Percentiles rank a stretch among this genome's conserved stretches.
Evolutionary conservation across 2,329 filamentous ascomycete genomes (phyloP).

Genomic region (Aspergillus pseudoviridinutans): DNA sequence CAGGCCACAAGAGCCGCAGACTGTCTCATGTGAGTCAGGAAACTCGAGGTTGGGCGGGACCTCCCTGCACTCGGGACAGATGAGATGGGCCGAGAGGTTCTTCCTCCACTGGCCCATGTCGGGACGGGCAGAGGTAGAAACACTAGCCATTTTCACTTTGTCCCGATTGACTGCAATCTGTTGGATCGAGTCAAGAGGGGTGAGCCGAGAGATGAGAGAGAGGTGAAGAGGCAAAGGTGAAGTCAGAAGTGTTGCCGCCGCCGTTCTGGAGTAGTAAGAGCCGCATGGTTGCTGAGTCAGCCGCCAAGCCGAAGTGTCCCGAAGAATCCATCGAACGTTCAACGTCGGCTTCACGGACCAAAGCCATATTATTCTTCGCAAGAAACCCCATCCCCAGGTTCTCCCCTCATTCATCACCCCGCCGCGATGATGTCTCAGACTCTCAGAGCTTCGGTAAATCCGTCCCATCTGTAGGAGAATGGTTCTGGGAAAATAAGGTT

Average conservation of each 20-base stretch:
- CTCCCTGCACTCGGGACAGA: slow-evolving; percentile 88
- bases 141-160: slow-evolving; percentile 32
- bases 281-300: slow-evolving; percentile 23
- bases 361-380: slow-evolving; percentile 17
- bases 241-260: slow-evolving; percentile 1
- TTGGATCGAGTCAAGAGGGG: slow-evolving; percentile 20
- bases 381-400: slow-evolving; percentile 11
- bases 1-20: slow-evolving; percentile 86
- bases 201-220: slow-evolving; percentile 10
- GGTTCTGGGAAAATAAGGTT: slow-evolving; percentile 8
- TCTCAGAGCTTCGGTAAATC: slow-evolving; percentile 57
- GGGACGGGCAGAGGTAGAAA: slow-evolving; percentile 38
- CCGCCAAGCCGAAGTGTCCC: slow-evolving; percentile 25
- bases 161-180: slow-evolving; percentile 6
- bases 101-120: slow-evolving; percentile 60
- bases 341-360: slow-evolving; percentile 18
- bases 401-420: slow-evolving; percentile 25
- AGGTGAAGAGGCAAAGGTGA: slow-evolving; percentile 5
- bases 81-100: slow-evolving; percentile 79
- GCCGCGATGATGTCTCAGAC: slow-evolving; percentile 57
- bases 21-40: slow-evolving; percentile 88
- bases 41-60: slow-evolving; percentile 88
- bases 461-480: slow-evolving; percentile 3
- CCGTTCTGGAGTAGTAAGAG: slow-evolving; percentile 8
- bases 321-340: slow-evolving; percentile 23